Evolutionary conservation across 257 asterid species (phyloP).

Genomic region (Rehmannia glutinosa): DNA sequence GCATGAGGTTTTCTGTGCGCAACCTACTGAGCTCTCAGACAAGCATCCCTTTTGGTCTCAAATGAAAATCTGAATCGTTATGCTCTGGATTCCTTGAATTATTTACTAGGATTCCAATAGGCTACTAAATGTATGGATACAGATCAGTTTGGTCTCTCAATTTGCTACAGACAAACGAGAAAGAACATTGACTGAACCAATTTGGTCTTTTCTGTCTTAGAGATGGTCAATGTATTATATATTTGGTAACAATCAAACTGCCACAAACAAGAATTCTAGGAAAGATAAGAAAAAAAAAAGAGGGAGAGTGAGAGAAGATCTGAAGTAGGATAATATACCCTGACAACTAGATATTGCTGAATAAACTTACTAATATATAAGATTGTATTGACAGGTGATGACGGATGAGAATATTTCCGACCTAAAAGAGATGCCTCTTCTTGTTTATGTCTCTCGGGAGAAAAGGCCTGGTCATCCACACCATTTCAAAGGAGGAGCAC

Average conservation of each 20-base stretch:
- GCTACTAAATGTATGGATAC: too few relatives aligned
- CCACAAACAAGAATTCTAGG: neutral
- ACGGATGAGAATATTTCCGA: conserved; percentile 13
- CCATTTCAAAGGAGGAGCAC: conserved; percentile 81
- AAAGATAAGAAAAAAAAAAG: neutral
- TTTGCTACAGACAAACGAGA: too few relatives aligned
- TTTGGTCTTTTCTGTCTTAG: neutral
- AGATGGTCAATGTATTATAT: too few relatives aligned
- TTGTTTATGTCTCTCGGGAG: conserved; percentile 64
- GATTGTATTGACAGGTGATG: conserved; percentile 37
- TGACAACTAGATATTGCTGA: neutral
- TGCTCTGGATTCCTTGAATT: too few relatives aligned
- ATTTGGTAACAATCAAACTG: too few relatives aligned
- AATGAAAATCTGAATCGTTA: too few relatives aligned
- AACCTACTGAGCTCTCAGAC: too few relatives aligned
- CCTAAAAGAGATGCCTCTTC: conserved; percentile 37
- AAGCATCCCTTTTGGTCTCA: too few relatives aligned
- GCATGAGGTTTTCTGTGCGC: too few relatives aligned
- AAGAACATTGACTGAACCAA: neutral
- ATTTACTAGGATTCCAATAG: too few relatives aligned
- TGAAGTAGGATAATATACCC: neutral
- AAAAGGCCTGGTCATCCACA: conserved; percentile 56
- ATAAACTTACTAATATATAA: neutral
- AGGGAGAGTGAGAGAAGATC: too few relatives aligned
- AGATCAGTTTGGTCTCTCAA: too few relatives aligned